phyloP scores from a whole-genome alignment of 768 basidiomycete species.

The Agrocybe praecox region DNA sequence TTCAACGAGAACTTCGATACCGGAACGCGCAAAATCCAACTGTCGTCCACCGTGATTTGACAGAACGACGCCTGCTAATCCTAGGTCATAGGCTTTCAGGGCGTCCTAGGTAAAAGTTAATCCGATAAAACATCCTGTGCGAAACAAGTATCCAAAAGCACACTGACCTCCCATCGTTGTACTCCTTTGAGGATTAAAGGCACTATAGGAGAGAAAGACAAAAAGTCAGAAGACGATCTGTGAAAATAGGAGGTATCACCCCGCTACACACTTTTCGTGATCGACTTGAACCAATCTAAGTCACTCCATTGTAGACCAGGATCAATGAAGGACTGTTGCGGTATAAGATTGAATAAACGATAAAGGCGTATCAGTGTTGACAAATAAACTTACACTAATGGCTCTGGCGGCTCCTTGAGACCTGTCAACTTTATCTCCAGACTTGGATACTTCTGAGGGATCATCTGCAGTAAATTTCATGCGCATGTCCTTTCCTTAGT shows the following conservation, averaged over 20 bases:
- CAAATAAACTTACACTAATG: constrained; percentile 51
- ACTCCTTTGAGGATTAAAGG: constrained; percentile 91
- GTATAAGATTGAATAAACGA: not conserved
- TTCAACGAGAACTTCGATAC: constrained; percentile 88
- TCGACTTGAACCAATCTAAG: constrained; percentile 77
- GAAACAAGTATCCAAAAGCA: not conserved
- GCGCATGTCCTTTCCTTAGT: constrained; percentile 76
- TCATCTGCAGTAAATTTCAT: constrained; percentile 91
- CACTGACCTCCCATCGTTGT: constrained; percentile 73
- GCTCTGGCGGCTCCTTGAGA: constrained; percentile 94
- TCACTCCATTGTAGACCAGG: constrained; percentile 88
- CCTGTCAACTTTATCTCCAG: constrained; percentile 67
- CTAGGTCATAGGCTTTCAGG: constrained; percentile 77
- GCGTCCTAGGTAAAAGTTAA: constrained; percentile 63
- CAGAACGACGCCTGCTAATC: constrained; percentile 78
- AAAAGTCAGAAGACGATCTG: constrained; percentile 32
- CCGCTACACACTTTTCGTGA: constrained; percentile 62
- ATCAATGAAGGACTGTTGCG: constrained; percentile 86
- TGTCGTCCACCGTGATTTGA: constrained; percentile 86
- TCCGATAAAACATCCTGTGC: not conserved
- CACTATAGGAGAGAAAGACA: constrained; percentile 57
- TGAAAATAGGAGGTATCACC: not conserved
- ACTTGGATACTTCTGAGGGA: constrained; percentile 54
- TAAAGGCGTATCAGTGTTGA: not conserved
- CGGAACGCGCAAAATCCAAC: constrained; percentile 82